Evolutionary conservation across 2,329 filamentous ascomycete genomes (phyloP).

Genomic region (Clonostachys solani): DNA sequence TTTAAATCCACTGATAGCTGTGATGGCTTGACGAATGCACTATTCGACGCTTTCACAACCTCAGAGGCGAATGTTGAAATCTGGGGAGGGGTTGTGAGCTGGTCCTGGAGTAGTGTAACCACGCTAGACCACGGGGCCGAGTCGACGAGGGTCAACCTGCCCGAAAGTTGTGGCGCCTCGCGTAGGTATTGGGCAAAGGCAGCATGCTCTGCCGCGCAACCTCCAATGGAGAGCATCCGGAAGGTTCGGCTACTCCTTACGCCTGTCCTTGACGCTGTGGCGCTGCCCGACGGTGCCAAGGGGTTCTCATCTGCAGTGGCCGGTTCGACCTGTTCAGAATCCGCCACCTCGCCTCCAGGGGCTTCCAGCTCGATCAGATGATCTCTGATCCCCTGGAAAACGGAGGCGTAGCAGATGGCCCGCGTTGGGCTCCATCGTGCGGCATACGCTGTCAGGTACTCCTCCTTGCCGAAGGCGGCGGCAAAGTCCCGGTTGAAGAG

Average conservation of each 20-base stretch:
- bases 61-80: conserved; percentile 50
- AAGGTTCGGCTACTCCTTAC: background rate
- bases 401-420: conserved; percentile 71
- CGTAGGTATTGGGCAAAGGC: conserved; percentile 43
- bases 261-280: too few species aligned
- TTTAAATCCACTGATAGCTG: conserved; percentile 35
- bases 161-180: conserved; percentile 10
- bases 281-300: background rate
- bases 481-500: conserved; percentile 84
- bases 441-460: conserved; percentile 77
- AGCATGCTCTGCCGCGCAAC: conserved; percentile 59
- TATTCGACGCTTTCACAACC: conserved; percentile 36
- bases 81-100: conserved; percentile 46
- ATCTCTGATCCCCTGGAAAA: conserved; percentile 35
- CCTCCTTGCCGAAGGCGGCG: conserved; percentile 68
- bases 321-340: conserved; percentile 1
- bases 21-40: conserved; percentile 31
- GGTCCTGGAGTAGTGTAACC: conserved; percentile 50
- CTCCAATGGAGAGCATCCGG: conserved; percentile 43
- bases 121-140: conserved; percentile 73
- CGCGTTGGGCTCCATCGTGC: conserved; percentile 87
- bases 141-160: conserved; percentile 66
- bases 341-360: conserved; percentile 2
- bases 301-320: background rate
- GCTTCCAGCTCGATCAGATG: conserved; percentile 22